A percentile compares a stretch with the other conserved stretches of the same genome.
Evolutionary conservation across 2,329 filamentous ascomycete species (phyloP).

Genomic region (Rutstroemia sydowiana): DNA sequence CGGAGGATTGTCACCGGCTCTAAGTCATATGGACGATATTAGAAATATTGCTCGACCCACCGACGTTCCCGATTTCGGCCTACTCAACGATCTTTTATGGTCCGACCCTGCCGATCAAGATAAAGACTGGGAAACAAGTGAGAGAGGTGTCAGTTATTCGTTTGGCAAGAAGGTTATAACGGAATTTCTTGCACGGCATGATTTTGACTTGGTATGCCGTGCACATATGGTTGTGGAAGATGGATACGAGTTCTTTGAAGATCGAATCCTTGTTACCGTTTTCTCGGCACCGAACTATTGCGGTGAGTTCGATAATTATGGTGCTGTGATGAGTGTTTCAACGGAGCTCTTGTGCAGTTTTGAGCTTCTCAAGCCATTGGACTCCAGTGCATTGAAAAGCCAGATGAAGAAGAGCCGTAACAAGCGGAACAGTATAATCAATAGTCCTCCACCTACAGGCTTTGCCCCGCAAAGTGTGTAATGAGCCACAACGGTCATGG

Average conservation of each 20-base stretch:
- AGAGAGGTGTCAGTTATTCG: constrained; percentile 94
- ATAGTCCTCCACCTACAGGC: constrained; percentile 64
- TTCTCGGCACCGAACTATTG: constrained; percentile 99
- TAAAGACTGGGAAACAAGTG: constrained; percentile 94
- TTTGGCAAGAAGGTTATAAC: constrained; percentile 98
- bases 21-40: constrained; percentile 98
- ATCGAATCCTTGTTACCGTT: constrained; percentile 88
- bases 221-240: constrained; percentile 99
- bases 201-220: constrained; percentile 94
- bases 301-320: constrained; percentile 98
- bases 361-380: constrained; percentile 89
- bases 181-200: constrained; percentile 87
- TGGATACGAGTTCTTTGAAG: constrained; percentile 97
- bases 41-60: constrained; percentile 91
- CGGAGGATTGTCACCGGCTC: constrained; percentile 82
- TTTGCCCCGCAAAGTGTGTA: constrained; percentile 10
- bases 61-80: constrained; percentile 92
- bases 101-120: constrained; percentile 98
- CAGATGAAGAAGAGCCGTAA: constrained; percentile 98
- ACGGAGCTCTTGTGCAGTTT: constrained; percentile 92
- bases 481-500: too few species aligned
- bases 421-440: constrained; percentile 89
- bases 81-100: constrained; percentile 94
- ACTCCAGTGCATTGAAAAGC: constrained; percentile 92
- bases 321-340: constrained; percentile 96